Base-by-base conservation (phyloP, 306 rosid genomes). In the Rosa rugosa region DNA sequence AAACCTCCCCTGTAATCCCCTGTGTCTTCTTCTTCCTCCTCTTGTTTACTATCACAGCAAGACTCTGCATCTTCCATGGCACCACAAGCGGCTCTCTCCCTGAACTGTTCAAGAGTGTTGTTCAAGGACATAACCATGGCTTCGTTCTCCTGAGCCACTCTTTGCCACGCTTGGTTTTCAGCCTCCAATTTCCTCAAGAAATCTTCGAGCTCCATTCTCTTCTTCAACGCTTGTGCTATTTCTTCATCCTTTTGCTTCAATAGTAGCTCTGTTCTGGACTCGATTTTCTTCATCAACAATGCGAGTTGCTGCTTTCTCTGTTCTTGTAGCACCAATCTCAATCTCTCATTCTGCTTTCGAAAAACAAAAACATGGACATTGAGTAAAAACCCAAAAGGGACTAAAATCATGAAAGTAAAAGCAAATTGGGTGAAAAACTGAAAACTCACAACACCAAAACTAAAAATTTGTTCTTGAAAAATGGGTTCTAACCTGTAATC, bases 81-180 rank as follows among this genome's bases (percentile, higher is more conserved):
- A 17, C 83, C 74, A 67, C 67, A 66, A 5, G 49, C 36, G 12
- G 82, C 79, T 65, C 70, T 87, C 42, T 86, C 91, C 67, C 79
- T 88, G 85, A 86, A 79, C 70, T 87, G 88, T 51, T 89, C 94
- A 8, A 94, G 76, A 1, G 85, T 80, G 84, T 83, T 86, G 75
- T 82, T 81, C 0, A 95, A 77, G 3, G 88, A 67, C n/a, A 85
- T 45, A 8, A 84, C 89, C 76, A 75, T 80, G 11, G 84, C 90
- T 82, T 88, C 96, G 16, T 78, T 95, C 54, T 92, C 98, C 18
- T 78, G 76, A 4, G 90, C 94, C 50, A 79, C 67, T 41, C 75
- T 88, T 66, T 80, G 86, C 95, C 97, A 91, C 3, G 80, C 78
- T 46, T 73, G 86, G 38, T 87, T 92, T 75, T 95, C 98, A 8